Evolutionary conservation across 2,329 filamentous ascomycete genomes (phyloP).

Genomic region (Aspergillus chevalieri): DNA sequence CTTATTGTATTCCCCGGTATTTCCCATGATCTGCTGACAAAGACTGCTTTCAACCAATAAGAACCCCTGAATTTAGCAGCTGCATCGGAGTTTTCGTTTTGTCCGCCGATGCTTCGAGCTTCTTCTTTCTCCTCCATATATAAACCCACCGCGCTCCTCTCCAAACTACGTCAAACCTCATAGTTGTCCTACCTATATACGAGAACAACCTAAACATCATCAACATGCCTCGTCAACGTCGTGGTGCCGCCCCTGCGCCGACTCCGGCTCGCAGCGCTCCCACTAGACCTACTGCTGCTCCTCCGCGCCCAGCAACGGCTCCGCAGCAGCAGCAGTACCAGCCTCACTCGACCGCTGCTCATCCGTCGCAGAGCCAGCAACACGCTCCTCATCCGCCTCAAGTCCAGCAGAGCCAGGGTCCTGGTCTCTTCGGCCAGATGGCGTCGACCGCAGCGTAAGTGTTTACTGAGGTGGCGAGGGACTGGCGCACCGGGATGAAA

Average conservation of each 20-base stretch:
- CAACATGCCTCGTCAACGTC: conserved; percentile 73
- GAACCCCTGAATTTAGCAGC: conserved; percentile 4
- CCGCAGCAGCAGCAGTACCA: conserved; percentile 59
- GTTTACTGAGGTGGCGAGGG: conserved; percentile 3
- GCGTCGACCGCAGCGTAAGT: conserved; percentile 95
- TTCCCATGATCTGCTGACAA: conserved; percentile 3
- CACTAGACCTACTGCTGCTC: conserved; percentile 59
- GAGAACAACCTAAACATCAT: conserved; percentile 9
- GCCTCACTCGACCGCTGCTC: conserved; percentile 61
- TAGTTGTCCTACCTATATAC: conserved; percentile 17
- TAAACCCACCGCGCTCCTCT: conserved; percentile 12
- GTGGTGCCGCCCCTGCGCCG: conserved; percentile 51
- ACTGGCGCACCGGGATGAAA: neutral
- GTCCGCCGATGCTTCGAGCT: conserved; percentile 18
- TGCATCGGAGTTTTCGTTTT: conserved; percentile 20
- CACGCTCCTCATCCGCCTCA: conserved; percentile 42
- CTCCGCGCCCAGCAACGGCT: conserved; percentile 50
- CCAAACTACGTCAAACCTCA: conserved; percentile 19
- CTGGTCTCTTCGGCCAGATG: conserved; percentile 93
- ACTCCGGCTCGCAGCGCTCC: conserved; percentile 52
- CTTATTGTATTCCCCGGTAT: conserved; percentile 1
- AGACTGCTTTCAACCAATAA: conserved; percentile 9
- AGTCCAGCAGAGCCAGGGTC: conserved; percentile 54
- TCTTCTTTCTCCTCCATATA: conserved; percentile 15
- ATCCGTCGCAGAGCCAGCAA: conserved; percentile 43